Conservation (phyloP, 208 protist genomes). For the Leishmania lainsoni region DNA sequence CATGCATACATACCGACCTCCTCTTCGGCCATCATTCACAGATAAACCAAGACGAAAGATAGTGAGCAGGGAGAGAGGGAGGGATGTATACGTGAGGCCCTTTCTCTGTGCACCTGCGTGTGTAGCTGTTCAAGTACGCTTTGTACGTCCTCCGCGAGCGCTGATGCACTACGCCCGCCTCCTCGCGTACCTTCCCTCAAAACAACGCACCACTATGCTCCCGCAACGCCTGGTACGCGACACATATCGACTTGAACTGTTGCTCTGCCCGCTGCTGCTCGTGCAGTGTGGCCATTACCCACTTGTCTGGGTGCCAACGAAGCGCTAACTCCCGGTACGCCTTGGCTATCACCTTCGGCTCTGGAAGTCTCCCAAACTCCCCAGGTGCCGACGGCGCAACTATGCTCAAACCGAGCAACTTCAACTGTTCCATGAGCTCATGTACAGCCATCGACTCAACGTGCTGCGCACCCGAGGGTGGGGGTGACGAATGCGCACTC, state of each 20-base stretch:
- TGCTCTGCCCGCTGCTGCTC: conserved; percentile 66
- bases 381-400: background rate
- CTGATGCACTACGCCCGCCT: background rate
- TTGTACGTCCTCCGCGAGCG: background rate
- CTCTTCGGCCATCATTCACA: background rate
- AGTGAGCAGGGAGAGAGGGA: background rate
- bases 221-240: conserved; percentile 71
- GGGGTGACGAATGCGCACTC: conserved; percentile 1
- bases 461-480: background rate
- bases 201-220: conserved; percentile 25
- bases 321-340: conserved; percentile 87
- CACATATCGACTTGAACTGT: conserved; percentile 84
- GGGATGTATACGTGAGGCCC: background rate
- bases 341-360: conserved; percentile 59
- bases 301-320: conserved; percentile 91
- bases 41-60: background rate
- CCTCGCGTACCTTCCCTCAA: background rate
- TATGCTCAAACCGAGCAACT: conserved; percentile 34
- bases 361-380: conserved; percentile 22
- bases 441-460: background rate
- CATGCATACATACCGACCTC: background rate
- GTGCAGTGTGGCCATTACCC: conserved; percentile 47
- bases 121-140: background rate
- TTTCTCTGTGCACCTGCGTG: background rate
- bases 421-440: conserved; percentile 25